These are phyloP conservation scores for Tolypocladium tundrense DNA, from an alignment of 2,329 filamentous ascomycete genomes.

Conservation along the genomic window DNA sequence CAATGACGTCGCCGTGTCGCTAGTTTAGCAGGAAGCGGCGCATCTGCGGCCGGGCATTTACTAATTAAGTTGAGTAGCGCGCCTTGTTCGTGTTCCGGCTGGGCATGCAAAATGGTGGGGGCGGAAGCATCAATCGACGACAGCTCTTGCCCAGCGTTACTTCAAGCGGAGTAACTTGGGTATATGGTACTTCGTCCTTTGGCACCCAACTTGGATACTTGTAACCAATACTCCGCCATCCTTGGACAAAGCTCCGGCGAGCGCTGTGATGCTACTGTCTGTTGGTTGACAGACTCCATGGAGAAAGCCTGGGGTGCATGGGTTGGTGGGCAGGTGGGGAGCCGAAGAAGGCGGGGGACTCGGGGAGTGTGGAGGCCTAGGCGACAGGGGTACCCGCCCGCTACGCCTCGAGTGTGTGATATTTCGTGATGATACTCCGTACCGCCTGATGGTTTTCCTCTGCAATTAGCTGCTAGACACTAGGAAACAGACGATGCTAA, in stretches of 20 bases:
- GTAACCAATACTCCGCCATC: too few species aligned
- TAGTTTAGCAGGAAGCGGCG: background rate
- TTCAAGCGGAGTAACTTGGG: background rate
- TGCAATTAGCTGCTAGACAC: too few species aligned
- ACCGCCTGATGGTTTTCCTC: too few species aligned
- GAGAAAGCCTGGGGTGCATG: too few species aligned
- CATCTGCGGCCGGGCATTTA: background rate
- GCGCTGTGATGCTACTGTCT: too few species aligned
- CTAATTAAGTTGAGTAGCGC: background rate
- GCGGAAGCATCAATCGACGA: background rate
- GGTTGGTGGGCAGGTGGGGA: background rate
- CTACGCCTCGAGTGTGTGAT: too few species aligned
- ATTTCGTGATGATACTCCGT: too few species aligned
- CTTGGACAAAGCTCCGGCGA: too few species aligned
- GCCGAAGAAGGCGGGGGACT: background rate
- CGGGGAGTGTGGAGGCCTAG: background rate
- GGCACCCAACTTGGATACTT: too few species aligned
- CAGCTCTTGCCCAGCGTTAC: background rate
- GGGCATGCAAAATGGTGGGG: background rate
- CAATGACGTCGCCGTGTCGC: background rate
- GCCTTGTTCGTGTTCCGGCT: background rate
- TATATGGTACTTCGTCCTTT: too few species aligned
- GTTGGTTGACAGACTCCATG: too few species aligned
- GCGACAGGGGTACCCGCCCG: background rate
- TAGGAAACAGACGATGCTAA: too few species aligned